phyloP scores from a whole-genome alignment of 2,329 filamentous ascomycete genomes.

The Exserohilum turcica region DNA sequence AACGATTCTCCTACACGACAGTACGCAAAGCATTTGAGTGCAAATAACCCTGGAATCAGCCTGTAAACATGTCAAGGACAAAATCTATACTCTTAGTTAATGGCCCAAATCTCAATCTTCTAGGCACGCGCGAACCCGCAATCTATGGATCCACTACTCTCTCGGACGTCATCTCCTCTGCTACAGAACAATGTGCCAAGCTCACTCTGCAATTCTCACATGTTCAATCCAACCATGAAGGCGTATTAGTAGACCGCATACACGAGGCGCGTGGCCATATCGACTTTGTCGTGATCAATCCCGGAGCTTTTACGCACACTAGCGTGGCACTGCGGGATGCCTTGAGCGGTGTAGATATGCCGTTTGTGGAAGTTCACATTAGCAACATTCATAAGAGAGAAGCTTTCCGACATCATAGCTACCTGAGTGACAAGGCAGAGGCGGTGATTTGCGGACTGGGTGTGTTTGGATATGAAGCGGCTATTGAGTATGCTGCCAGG shows the following conservation, averaged over 20 bases:
- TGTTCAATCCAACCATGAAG: constrained; percentile 81
- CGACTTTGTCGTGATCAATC: constrained; percentile 76
- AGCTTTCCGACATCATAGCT: constrained; percentile 70
- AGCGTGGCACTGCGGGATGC: constrained; percentile 78
- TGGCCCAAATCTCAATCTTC: constrained; percentile 81
- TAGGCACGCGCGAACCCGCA: constrained; percentile 74
- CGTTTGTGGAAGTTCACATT: constrained; percentile 79
- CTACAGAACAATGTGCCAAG: constrained; percentile 55
- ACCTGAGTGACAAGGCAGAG: constrained; percentile 74
- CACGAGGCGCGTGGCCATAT: constrained; percentile 65
- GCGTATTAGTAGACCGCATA: constrained; percentile 73
- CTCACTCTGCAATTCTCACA: constrained; percentile 59
- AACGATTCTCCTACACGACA: neutral
- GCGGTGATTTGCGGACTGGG: constrained; percentile 73
- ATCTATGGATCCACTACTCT: constrained; percentile 76
- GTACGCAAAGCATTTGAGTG: neutral
- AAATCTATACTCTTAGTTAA: constrained; percentile 72
- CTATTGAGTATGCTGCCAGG: constrained; percentile 51
- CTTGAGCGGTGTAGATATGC: constrained; percentile 68
- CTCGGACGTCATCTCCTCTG: constrained; percentile 60
- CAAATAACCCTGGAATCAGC: neutral
- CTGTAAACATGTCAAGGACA: constrained; percentile 44
- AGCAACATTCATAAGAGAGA: constrained; percentile 76
- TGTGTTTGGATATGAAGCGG: constrained; percentile 54
- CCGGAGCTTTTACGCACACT: constrained; percentile 76